Evolutionary conservation across 2,329 filamentous ascomycete species (phyloP).

Genomic region (Aspergillus neotritici): DNA sequence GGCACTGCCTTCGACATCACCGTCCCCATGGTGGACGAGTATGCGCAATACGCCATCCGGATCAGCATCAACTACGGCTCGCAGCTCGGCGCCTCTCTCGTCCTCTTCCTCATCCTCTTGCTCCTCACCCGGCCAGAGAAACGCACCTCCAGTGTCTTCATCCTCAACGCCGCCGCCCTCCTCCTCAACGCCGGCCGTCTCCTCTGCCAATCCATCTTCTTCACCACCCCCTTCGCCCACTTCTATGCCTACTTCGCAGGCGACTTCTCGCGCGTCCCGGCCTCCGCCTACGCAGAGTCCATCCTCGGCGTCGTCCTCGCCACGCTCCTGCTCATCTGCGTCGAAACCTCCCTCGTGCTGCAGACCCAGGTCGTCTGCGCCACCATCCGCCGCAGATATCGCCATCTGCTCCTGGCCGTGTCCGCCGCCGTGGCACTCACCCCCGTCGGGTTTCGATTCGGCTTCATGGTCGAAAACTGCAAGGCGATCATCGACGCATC

Average conservation of each 20-base stretch:
- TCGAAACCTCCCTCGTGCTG: slow-evolving; percentile 56
- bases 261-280: slow-evolving; percentile 50
- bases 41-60: slow-evolving; percentile 44
- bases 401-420: slow-evolving; percentile 41
- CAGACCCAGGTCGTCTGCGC: slow-evolving; percentile 60
- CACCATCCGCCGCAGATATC: slow-evolving; percentile 42
- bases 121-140: slow-evolving; percentile 63
- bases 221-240: slow-evolving; percentile 55
- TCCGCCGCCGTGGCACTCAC: slow-evolving; percentile 48
- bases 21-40: slow-evolving; percentile 42
- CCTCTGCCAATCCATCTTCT: slow-evolving; percentile 45
- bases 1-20: slow-evolving; percentile 38
- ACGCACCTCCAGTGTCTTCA: slow-evolving; percentile 57
- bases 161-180: slow-evolving; percentile 60
- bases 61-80: slow-evolving; percentile 60
- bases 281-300: slow-evolving; percentile 41
- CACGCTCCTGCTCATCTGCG: slow-evolving; percentile 49
- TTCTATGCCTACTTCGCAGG: slow-evolving; percentile 56
- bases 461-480: slow-evolving; percentile 47
- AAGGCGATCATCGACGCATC: slow-evolving; percentile 32
- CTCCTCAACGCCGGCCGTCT: slow-evolving; percentile 54
- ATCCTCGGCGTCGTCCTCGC: slow-evolving; percentile 47
- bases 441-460: slow-evolving; percentile 51
- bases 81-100: slow-evolving; percentile 63
- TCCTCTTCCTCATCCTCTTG: slow-evolving; percentile 61